Conservation (phyloP, 352 stramenopile genomes). For the Globisporangium yorkense region DNA sequence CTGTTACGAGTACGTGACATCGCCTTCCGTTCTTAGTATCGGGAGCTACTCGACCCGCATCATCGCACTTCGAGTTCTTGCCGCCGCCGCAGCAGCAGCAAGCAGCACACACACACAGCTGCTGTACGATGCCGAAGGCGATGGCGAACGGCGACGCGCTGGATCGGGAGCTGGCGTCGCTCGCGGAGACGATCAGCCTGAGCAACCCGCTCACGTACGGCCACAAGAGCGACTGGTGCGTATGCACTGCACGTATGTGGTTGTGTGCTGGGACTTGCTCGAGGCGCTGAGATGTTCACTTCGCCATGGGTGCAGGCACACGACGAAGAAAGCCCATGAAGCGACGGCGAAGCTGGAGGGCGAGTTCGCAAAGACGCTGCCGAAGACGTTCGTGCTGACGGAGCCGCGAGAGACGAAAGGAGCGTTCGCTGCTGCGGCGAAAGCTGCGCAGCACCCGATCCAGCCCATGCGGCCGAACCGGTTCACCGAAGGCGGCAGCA, state of each 20-base stretch:
- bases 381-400: conserved; percentile 62
- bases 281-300: not conserved
- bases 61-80: too few species aligned
- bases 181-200: conserved; percentile 68
- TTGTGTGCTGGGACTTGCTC: not conserved
- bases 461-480: conserved; percentile 41
- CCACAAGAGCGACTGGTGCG: conserved; percentile 65
- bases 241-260: not conserved
- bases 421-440: conserved; percentile 39
- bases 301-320: conserved; percentile 31
- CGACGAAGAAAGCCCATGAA: conserved; percentile 31
- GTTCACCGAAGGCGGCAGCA: conserved; percentile 20
- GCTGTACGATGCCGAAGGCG: conserved; percentile 1
- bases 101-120: not conserved
- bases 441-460: conserved; percentile 43
- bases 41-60: too few species aligned
- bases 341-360: conserved; percentile 30
- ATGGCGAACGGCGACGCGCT: conserved; percentile 37
- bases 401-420: conserved; percentile 35
- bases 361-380: conserved; percentile 44
- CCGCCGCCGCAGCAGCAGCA: not conserved
- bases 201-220: conserved; percentile 79
- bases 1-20: too few species aligned
- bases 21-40: too few species aligned
- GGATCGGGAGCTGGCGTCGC: conserved; percentile 55